phyloP scores from a whole-genome alignment of 768 basidiomycete genomes.

The Dentipellis sp. region DNA sequence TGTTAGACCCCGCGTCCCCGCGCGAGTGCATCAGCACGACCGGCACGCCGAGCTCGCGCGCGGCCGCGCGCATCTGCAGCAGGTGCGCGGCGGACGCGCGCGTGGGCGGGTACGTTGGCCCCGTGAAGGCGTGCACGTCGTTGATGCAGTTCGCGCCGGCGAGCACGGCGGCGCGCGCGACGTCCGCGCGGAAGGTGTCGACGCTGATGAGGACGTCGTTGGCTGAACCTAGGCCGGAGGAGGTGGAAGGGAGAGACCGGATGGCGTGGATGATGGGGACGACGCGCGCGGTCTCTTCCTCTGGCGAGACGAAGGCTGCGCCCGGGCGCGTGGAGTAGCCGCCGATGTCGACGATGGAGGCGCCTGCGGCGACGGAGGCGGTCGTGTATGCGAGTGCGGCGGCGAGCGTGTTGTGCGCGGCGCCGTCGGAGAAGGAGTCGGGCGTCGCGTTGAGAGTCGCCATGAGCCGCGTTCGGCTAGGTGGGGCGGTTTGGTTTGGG shows the following conservation, averaged over 20 bases:
- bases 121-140: constrained; percentile 80
- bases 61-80: constrained; percentile 53
- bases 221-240: neutral
- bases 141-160: constrained; percentile 93
- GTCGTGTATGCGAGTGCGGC: constrained; percentile 46
- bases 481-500: constrained; percentile 12
- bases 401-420: constrained; percentile 39
- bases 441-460: constrained; percentile 89
- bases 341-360: constrained; percentile 83
- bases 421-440: constrained; percentile 93
- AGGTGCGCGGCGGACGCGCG: constrained; percentile 30
- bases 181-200: constrained; percentile 82
- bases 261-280: constrained; percentile 61
- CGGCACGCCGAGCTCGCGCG: constrained; percentile 59
- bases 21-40: constrained; percentile 93
- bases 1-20: constrained; percentile 71
- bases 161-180: constrained; percentile 62
- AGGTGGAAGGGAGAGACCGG: constrained; percentile 23
- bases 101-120: constrained; percentile 36
- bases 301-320: constrained; percentile 50
- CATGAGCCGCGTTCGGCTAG: constrained; percentile 64
- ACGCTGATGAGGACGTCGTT: constrained; percentile 55
- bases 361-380: constrained; percentile 43
- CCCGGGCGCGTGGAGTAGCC: constrained; percentile 90
- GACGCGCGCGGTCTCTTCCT: constrained; percentile 69